Evolutionary conservation across 2,329 filamentous ascomycete species (phyloP), one percentile per base, ranked within the genome.

Genomic region (Berkeleyomyces basicola): DNA sequence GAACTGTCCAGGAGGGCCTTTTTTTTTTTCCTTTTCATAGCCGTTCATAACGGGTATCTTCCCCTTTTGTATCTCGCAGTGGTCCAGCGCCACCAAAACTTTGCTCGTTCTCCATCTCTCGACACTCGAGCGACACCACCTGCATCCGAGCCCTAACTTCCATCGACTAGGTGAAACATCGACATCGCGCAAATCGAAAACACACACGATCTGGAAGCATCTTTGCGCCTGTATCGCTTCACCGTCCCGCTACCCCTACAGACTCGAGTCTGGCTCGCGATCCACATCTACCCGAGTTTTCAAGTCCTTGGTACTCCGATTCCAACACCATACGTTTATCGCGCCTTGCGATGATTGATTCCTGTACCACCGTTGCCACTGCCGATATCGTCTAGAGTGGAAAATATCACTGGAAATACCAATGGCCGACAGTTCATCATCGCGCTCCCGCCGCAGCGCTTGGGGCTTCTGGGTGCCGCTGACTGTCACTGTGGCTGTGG

Each of bases 401-500:
- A 23, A 42, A 58, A 10, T n/a, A 59, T 37, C 7, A 33, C 58
- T 42, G 10, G n/a, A 9, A 58, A 58, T 46, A 33, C 46, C 44
- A 46, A 64, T 64, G 63, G 39, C 60, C 42, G 63, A 64, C 62
- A 61, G 36, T 46, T 62, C 53, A 16, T 55, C 57, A 7, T 82
- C 82, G 69, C 77, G 80, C 72, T 79, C 79, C 76, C 78, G 82
- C 74, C 78, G 80, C 73, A 77, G 80, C 71, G 80, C 83, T 67
- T 82, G 88, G 75, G 82, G 85, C 70, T 92, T 95, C 75, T 96
- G 91, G 89, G 82, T 96, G 65, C 92, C 92, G 66, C 80, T 97
- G 63, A 86, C 85, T 67, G 75, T 96, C 67, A 96, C 91, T 59
- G 84, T 95, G 64, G 91, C 90, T 57, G 83, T 95, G 68, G 92